phyloP scores from a whole-genome alignment of 2,329 filamentous ascomycete species.

The Aspergillaceae sp. region DNA sequence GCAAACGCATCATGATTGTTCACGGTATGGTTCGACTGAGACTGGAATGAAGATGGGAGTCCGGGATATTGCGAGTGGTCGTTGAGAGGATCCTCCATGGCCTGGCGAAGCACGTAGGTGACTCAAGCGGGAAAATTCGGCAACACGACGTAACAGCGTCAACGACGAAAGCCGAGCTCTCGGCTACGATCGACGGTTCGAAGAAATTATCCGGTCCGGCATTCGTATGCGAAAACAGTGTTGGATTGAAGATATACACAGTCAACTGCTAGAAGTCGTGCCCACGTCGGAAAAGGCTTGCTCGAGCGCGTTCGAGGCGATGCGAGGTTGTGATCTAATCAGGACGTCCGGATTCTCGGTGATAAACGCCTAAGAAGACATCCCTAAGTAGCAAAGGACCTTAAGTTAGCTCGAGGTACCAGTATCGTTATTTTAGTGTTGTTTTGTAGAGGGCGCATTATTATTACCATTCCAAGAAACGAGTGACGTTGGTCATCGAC shows the following conservation, averaged over 20 bases:
- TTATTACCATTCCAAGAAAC: no score
- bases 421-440: no score
- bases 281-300: background rate
- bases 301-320: background rate
- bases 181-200: background rate
- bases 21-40: constrained; percentile 3
- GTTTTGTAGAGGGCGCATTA: no score
- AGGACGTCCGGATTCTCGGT: background rate
- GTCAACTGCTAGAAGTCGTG: background rate
- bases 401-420: no score
- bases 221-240: background rate
- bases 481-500: no score
- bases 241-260: background rate
- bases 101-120: constrained; percentile 1
- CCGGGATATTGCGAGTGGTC: constrained; percentile 41
- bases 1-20: constrained; percentile 11
- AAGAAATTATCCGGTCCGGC: background rate
- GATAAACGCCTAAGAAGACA: background rate
- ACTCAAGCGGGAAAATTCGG: background rate
- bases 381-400: background rate
- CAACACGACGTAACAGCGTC: background rate
- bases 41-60: constrained; percentile 21
- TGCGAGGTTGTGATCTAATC: background rate
- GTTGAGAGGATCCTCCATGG: constrained; percentile 48
- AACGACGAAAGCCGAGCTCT: background rate